phyloP scores from a whole-genome alignment of 164 flowering plant genomes.

The grape (Vitis vinifera) region ASM3070453v1 NC_081817.1:14174501-14175000 shows the following conservation, averaged over 20 bases:
- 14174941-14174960: constrained; percentile 40
- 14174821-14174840: constrained; percentile 69
- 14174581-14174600: neutral
- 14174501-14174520: neutral
- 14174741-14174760: constrained; percentile 35
- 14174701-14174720: constrained; percentile 39
- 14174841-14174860: constrained; percentile 59
- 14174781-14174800: constrained; percentile 76
- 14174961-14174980: constrained; percentile 74
- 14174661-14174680: constrained; percentile 31
- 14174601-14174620: neutral
- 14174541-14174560: neutral
- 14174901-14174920: constrained; percentile 54
- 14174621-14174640: neutral
- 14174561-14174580: neutral
- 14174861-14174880: constrained; percentile 84
- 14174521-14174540: neutral
- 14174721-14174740: constrained; percentile 56
- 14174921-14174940: constrained; percentile 55
- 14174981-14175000: constrained; percentile 80
- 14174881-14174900: constrained; percentile 50
- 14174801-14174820: constrained; percentile 50
- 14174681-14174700: constrained; percentile 56
- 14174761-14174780: constrained; percentile 53
- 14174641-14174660: neutral